Percentiles rank a stretch among this genome's conserved stretches.
These are phyloP conservation scores for Naganishia cerealis DNA, from an alignment of 1,284 basidiomycete genomes.

Conservation along the genomic window DNA sequence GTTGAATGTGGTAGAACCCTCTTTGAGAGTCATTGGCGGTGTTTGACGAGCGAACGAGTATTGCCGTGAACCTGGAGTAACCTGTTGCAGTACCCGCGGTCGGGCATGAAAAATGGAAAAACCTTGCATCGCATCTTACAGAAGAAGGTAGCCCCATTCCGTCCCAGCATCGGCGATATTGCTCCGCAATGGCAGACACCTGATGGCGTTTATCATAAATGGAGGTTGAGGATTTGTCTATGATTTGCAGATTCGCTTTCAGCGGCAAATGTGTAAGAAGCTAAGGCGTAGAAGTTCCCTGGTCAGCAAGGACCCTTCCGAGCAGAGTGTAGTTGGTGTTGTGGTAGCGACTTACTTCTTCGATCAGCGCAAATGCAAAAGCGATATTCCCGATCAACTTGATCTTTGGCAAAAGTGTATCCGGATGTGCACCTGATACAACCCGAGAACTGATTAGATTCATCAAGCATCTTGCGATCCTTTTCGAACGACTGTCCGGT, in stretches of 20 bases:
- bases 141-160: not conserved
- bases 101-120: not conserved
- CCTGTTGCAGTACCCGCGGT: not conserved
- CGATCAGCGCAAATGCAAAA: not conserved
- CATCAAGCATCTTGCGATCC: not conserved
- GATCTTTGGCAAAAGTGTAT: not conserved
- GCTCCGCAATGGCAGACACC: not conserved
- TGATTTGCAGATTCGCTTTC: not conserved
- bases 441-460: not conserved
- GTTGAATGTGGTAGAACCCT: constrained; percentile 5
- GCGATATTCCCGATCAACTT: not conserved
- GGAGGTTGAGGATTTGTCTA: not conserved
- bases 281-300: not conserved
- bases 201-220: not conserved
- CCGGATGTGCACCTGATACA: not conserved
- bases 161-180: not conserved
- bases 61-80: not conserved
- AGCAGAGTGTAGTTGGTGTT: not conserved
- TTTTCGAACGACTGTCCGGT: not conserved
- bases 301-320: not conserved
- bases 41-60: not conserved
- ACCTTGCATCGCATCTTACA: not conserved
- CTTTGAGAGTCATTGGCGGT: not conserved
- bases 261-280: not conserved
- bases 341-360: not conserved